phyloP scores from a whole-genome alignment of 805 yeast genomes.

The Candida xyloterini region DNA sequence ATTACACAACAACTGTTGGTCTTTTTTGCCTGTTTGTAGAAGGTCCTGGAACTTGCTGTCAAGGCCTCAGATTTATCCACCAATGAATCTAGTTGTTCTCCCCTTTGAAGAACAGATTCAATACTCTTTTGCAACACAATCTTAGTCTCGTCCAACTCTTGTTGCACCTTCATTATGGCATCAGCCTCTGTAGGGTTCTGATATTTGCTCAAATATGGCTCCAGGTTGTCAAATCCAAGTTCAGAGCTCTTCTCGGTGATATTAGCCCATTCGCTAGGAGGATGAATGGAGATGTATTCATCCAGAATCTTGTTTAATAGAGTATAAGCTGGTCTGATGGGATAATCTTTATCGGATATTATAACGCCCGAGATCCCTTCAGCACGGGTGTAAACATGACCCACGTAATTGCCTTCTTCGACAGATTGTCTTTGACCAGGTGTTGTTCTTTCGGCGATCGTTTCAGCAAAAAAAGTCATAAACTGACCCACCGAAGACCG shows the following conservation, averaged over 20 bases:
- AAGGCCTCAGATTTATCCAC: constrained; percentile 95
- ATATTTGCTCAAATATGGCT: constrained; percentile 71
- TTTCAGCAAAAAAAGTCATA: constrained; percentile 90
- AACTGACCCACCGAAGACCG: constrained; percentile 73
- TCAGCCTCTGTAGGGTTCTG: constrained; percentile 98
- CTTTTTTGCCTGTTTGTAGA: constrained; percentile 95
- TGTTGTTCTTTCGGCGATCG: constrained; percentile 83
- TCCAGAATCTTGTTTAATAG: constrained; percentile 86
- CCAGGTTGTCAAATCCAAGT: constrained; percentile 58
- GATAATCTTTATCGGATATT: constrained; percentile 93
- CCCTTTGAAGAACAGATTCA: constrained; percentile 90
- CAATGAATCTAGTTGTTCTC: constrained; percentile 89
- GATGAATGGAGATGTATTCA: constrained; percentile 82
- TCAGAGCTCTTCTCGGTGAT: constrained; percentile 43
- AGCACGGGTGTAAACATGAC: constrained; percentile 84
- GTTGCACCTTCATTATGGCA: constrained; percentile 94
- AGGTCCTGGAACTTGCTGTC: constrained; percentile 84
- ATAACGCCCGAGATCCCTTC: constrained; percentile 92
- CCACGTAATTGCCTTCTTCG: constrained; percentile 87
- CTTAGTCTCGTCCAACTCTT: constrained; percentile 96
- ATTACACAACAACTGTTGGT: constrained; percentile 86
- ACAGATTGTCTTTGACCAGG: constrained; percentile 92
- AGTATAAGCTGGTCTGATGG: constrained; percentile 94
- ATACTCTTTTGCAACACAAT: constrained; percentile 94
- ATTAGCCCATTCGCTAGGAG: constrained; percentile 64